Evolutionary conservation across 495 filamentous ascomycete species (phyloP), one percentile per base, ranked within the genome.

Genomic region (Daldinia concentrica): DNA sequence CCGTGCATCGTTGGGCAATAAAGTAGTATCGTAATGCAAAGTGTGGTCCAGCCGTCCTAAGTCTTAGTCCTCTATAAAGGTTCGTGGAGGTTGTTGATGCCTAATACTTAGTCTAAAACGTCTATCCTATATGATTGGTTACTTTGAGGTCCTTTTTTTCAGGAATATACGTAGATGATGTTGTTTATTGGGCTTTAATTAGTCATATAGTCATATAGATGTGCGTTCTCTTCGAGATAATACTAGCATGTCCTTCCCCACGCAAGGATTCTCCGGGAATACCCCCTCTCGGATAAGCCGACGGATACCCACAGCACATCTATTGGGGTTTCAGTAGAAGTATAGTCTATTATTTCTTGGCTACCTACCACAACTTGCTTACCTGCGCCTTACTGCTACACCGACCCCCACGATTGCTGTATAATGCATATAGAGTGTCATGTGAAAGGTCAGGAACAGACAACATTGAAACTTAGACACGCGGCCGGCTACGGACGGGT

Each of bases 401-500:
- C 32, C 65, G 57, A 68, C 69, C 69, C 69, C 69, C 69, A 72
- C 69, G 32, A 59, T 45, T 48, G 30, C 24, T 54, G 12, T 58
- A 22, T 54, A 52, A 9, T 62, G 63, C 57, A 54, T 54, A 19
- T 59, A 51, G 69, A 63, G 63, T 41, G 58, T 59, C 43, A 67
- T 52, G 51, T 43, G 43, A 63, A 41, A 63, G 9, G 36, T 59
- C 58, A 72, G 58, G 59, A 63, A 58, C 58, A 41, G 34, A 32
- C 15, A 34, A 62, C 39, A 62, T 71, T 32, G 29, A 43, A 70
- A 56, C 27, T 41, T 32, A 50, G n/a, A 62, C 61, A 50, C 24
- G 63, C 41, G 24, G 29, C 32, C 22, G 29, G 39, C 26, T 55
- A n/a, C 17, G 29, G 26, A 26, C 34, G 17, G 57, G 51, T 11